Evolutionary conservation across 2,329 filamentous ascomycete species (phyloP).

Genomic region (Ophiostoma novo-ulmi): DNA sequence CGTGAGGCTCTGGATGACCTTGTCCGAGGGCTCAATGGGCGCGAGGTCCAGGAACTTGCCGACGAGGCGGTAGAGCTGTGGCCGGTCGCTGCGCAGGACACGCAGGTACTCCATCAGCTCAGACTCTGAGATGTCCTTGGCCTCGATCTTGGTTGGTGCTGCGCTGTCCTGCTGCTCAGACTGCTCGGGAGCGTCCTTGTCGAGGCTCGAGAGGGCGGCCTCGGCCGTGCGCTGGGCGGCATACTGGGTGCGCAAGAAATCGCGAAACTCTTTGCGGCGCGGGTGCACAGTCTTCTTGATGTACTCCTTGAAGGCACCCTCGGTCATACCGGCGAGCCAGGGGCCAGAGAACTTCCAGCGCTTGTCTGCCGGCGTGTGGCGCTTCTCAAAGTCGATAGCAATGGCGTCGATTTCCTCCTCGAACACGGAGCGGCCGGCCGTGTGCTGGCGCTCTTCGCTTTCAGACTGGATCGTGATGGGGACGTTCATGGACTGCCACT

Average conservation of each 20-base stretch:
- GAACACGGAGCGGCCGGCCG: conserved; percentile 50
- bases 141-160: conserved; percentile 30
- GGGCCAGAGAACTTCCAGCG: conserved; percentile 65
- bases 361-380: conserved; percentile 39
- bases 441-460: conserved; percentile 28
- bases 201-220: conserved; percentile 37
- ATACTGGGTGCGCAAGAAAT: conserved; percentile 47
- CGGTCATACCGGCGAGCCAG: conserved; percentile 59
- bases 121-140: conserved; percentile 44
- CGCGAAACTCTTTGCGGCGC: conserved; percentile 50
- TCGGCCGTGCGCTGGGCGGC: conserved; percentile 43
- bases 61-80: conserved; percentile 49
- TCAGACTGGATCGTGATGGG: conserved; percentile 46
- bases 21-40: conserved; percentile 39
- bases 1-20: conserved; percentile 24
- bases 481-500: conserved; percentile 78
- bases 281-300: conserved; percentile 50
- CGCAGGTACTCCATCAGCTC: conserved; percentile 51
- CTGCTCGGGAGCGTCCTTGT: conserved; percentile 28
- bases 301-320: conserved; percentile 56
- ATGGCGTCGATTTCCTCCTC: conserved; percentile 55
- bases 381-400: conserved; percentile 35
- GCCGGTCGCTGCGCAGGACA: conserved; percentile 47
- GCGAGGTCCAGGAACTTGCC: conserved; percentile 59
- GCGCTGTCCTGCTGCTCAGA: conserved; percentile 33